phyloP scores from a whole-genome alignment of 352 stramenopile species.

The Phytophthora multivora region DNA sequence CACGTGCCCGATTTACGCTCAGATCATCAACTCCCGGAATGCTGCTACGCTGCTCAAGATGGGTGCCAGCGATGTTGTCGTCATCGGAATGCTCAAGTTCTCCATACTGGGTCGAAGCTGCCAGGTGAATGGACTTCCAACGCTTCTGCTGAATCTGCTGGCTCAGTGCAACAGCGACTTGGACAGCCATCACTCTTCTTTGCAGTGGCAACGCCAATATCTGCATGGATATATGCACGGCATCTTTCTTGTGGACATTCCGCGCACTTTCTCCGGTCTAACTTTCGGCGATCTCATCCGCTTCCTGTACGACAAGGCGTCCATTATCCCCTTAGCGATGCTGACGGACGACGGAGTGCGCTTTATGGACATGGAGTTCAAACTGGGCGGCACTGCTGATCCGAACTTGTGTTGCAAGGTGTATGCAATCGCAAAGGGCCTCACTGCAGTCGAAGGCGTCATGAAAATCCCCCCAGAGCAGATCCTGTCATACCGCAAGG shows the following conservation, averaged over 20 bases:
- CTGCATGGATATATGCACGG: slow-evolving; percentile 73
- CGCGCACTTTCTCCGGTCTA: slow-evolving; percentile 77
- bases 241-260: slow-evolving; percentile 79
- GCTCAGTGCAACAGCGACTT: slow-evolving; percentile 60
- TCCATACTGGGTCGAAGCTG: slow-evolving; percentile 73
- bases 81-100: slow-evolving; percentile 74
- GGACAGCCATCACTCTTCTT: slow-evolving; percentile 51
- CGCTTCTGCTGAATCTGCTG: slow-evolving; percentile 71
- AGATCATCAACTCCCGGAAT: slow-evolving; percentile 76
- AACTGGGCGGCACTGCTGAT: slow-evolving; percentile 71
- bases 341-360: slow-evolving; percentile 67
- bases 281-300: slow-evolving; percentile 80
- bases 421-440: slow-evolving; percentile 68
- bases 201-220: slow-evolving; percentile 72
- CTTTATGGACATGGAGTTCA: slow-evolving; percentile 82
- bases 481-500: slow-evolving; percentile 80
- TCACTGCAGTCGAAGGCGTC: slow-evolving; percentile 59
- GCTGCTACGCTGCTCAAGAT: slow-evolving; percentile 73
- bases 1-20: slow-evolving; percentile 74
- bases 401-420: slow-evolving; percentile 84
- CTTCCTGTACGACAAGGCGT: slow-evolving; percentile 79
- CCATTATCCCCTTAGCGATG: slow-evolving; percentile 70
- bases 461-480: slow-evolving; percentile 72
- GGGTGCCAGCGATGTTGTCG: slow-evolving; percentile 74
- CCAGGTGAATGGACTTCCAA: slow-evolving; percentile 67